These are phyloP conservation scores for Bifiguratus adelaidae DNA, from an alignment of 192 early-diverging fungal genomes.

Conservation along the genomic window DNA sequence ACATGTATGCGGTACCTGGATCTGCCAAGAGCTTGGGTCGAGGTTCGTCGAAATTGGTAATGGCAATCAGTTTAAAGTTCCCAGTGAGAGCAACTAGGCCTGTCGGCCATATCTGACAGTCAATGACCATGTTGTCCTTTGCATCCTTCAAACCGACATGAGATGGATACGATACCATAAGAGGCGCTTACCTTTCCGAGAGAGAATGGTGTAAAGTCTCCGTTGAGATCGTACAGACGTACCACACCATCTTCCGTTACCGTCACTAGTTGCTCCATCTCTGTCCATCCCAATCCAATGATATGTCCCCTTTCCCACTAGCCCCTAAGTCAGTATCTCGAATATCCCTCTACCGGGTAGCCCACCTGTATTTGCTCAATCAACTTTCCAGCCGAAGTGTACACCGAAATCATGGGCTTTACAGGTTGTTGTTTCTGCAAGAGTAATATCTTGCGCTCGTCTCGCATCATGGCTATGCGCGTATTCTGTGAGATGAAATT, in stretches of 20 bases:
- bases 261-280: slow-evolving; percentile 74
- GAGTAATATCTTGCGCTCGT: slow-evolving; percentile 73
- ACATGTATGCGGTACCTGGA: slow-evolving; percentile 21
- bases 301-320: slow-evolving; percentile 86
- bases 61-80: slow-evolving; percentile 67
- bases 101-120: slow-evolving; percentile 82
- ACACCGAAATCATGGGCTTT: slow-evolving; percentile 76
- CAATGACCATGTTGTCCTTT: slow-evolving; percentile 67
- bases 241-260: slow-evolving; percentile 82
- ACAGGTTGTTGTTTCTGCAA: slow-evolving; percentile 61
- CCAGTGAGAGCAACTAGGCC: slow-evolving; percentile 89
- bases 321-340: too few species aligned
- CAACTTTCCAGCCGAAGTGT: slow-evolving; percentile 74
- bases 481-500: not conserved
- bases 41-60: slow-evolving; percentile 81
- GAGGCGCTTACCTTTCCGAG: slow-evolving; percentile 52
- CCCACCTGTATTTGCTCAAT: slow-evolving; percentile 77
- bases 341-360: too few species aligned
- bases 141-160: slow-evolving; percentile 45
- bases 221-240: slow-evolving; percentile 71
- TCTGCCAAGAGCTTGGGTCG: slow-evolving; percentile 69
- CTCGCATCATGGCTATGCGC: slow-evolving; percentile 73
- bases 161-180: not conserved
- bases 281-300: slow-evolving; percentile 90
- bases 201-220: slow-evolving; percentile 67